Evolutionary conservation across 202 grass and related monocot genomes (phyloP), one percentile per base, ranked within the genome.

Genomic region (Zoysia matrella): DNA sequence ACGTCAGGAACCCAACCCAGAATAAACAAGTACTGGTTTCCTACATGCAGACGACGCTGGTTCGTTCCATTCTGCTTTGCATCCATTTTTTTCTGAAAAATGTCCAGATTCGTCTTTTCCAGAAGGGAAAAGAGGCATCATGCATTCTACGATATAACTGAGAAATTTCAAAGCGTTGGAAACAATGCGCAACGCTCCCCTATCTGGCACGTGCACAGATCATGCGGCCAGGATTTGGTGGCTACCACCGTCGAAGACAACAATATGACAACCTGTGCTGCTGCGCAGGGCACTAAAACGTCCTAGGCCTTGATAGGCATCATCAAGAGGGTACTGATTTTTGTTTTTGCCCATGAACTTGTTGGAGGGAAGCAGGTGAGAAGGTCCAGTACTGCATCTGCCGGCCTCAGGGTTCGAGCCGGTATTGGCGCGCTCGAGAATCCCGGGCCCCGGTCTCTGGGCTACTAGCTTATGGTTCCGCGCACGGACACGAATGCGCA

Each of bases 401-500:
- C 7, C 3, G 14, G 36, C 52, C 44, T 36, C 39, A 74, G 13
- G 40, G 52, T 13, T 74, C 41, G 8, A 18, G 15, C 43, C 44
- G 11, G 60, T 8, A 47, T 60, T 30, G 55, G 58, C 58, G 46
- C 7, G 18, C n/a, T 18, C 58, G 58, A 62, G 57, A 63, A 56
- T 44, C 52, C 13, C 6, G 15, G 9, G 71, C 11, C 15, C 4
- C 6, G 16, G 73, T 40, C 15, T 6, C 41, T 47, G 54, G 6
- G 39, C 39, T 30, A 10, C 22, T 36, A 36, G 44, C 57, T 12
- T 75, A 61, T 77, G 75, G 61, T 77, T 0, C 6, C 14, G 8
- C 8, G 61, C 61, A 44, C 75, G 48, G 13, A 44, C 75, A 78
- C 61, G 75, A 7, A 74, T 42, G 53, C 53, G 30, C 30, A 57